Conservation (phyloP, 2,329 filamentous ascomycete genomes). For the Claviceps spartinae region DNA sequence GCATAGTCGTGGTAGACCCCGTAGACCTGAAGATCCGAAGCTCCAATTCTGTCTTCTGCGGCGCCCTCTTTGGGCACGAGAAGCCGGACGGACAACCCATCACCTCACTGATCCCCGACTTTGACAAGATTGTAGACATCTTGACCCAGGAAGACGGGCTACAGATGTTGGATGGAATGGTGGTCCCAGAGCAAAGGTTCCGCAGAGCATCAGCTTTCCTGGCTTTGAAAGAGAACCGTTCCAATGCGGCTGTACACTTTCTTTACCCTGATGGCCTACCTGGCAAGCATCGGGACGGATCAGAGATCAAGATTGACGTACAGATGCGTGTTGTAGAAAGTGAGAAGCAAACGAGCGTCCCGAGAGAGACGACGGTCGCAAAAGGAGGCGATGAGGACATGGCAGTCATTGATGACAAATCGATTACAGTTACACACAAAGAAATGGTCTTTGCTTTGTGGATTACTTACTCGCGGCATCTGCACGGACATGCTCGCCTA, state of each 20-base stretch:
- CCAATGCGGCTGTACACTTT: conserved; percentile 67
- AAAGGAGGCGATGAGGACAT: conserved; percentile 45
- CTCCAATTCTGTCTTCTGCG: conserved; percentile 89
- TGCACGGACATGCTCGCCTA: conserved; percentile 54
- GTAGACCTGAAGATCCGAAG: conserved; percentile 68
- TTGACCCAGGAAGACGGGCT: conserved; percentile 80
- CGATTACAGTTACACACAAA: conserved; percentile 38
- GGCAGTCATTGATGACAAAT: conserved; percentile 22
- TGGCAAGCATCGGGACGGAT: conserved; percentile 79
- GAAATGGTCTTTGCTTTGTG: conserved; percentile 91
- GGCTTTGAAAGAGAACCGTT: conserved; percentile 67
- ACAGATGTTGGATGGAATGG: conserved; percentile 78
- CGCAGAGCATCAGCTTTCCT: conserved; percentile 75
- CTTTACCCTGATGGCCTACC: conserved; percentile 71
- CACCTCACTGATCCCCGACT: conserved; percentile 69
- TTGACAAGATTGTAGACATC: conserved; percentile 69
- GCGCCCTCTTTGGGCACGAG: conserved; percentile 79
- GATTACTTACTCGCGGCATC: conserved; percentile 90
- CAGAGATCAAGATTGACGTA: conserved; percentile 84
- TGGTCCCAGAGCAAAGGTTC: conserved; percentile 93
- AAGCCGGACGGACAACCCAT: conserved; percentile 71
- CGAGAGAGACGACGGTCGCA: conserved; percentile 50
- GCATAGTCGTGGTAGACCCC: conserved; percentile 85
- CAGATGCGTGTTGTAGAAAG: conserved; percentile 95
- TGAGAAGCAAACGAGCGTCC: conserved; percentile 50